Conservation (phyloP, 73 alveolate genomes). For the Tetrahymena borealis region DNA sequence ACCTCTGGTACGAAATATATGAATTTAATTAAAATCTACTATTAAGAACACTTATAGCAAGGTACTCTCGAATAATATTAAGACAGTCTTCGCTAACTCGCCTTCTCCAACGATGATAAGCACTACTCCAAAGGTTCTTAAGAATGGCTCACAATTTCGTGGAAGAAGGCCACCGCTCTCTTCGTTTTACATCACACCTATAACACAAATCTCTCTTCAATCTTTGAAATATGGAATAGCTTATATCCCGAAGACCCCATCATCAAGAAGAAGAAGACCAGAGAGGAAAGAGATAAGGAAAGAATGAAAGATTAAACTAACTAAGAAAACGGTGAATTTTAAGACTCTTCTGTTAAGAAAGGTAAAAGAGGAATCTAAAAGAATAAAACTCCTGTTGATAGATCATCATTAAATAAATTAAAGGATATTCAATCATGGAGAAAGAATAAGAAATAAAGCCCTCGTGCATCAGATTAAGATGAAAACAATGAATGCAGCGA, state of each 20-base stretch:
- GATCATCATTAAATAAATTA: not conserved
- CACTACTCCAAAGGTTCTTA: not conserved
- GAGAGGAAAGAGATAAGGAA: not conserved
- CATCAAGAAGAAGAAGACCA: not conserved
- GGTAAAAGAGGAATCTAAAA: not conserved
- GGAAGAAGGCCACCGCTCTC: not conserved
- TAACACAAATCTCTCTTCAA: not conserved
- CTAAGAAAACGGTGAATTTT: not conserved
- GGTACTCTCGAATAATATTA: not conserved
- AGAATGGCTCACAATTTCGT: not conserved
- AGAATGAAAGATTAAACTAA: not conserved
- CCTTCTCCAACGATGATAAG: not conserved
- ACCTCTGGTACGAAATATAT: not conserved
- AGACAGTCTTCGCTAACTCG: not conserved
- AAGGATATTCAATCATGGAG: not conserved
- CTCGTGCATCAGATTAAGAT: not conserved
- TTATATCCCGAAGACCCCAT: not conserved
- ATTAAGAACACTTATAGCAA: not conserved
- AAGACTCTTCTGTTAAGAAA: not conserved
- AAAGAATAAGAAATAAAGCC: not conserved
- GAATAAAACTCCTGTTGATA: not conserved
- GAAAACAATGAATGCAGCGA: not conserved
- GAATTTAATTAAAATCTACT: not conserved
- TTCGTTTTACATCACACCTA: not conserved
- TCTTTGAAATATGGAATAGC: not conserved